Evolutionary conservation across 495 filamentous ascomycete species (phyloP), one percentile per base, ranked within the genome.

Genomic region (Tuber magnatum): DNA sequence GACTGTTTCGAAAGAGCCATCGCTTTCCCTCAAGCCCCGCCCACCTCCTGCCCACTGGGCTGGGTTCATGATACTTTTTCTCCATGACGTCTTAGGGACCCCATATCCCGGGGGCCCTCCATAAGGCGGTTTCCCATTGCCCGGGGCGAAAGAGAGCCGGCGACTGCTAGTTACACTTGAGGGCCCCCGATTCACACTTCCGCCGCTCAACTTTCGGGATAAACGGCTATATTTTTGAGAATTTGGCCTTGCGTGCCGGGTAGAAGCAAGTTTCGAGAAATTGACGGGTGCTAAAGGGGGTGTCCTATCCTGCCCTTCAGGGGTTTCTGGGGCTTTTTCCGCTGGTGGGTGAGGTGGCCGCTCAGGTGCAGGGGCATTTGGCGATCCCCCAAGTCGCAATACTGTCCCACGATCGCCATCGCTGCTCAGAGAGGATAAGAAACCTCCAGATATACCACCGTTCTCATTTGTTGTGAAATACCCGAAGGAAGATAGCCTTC

Each of bases 1-100:
- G 69, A 79, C 76, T 2, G 77, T 80, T 68, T 80, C 78, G 28
- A 80, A 80, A 41, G 77, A 79, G 69, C 73, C 78, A 35, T 76
- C 77, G 22, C 78, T 80, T 69, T 80, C 78, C 28, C 78, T 69
- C 35, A 79, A 80, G 24, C 78, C 41, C 41, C 78, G 71, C 24
- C 77, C 78, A 12, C 77, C 77, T 32, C 24, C 69, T 65, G 71
- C 77, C 77, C 78, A 80, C 40, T 72, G 75, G 42, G 72, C 73
- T 61, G 77, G 73, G 20, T 71, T 77, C 56, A 73, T 70, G 24
- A 71, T 56, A 41, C 77, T 74, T 68, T 74, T 80, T 61, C 77
- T 75, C 77, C 77, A 79, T n/a, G 77, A 79, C 48, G 72, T 74
- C 73, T 79, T 79, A 3, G 76, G 77, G 24, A 79, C 40, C 40